Evolutionary conservation across 352 stramenopile species (phyloP).

Genomic region (Pythium myriotylum): DNA sequence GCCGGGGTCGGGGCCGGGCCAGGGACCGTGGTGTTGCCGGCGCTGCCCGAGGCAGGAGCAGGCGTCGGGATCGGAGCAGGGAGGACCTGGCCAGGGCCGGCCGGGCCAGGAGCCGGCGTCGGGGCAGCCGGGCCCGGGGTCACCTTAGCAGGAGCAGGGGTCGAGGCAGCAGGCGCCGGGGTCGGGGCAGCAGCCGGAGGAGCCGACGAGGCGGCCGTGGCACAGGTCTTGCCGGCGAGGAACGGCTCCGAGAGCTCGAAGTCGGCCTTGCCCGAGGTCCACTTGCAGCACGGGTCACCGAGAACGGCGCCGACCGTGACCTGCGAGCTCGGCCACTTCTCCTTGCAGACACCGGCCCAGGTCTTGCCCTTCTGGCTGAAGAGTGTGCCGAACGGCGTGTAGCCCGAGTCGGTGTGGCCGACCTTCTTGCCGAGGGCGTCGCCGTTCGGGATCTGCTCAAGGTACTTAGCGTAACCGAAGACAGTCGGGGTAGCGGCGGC

Average conservation of each 20-base stretch:
- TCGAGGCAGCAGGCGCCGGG: not conserved
- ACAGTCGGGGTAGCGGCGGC: constrained; percentile 74
- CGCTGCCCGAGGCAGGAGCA: constrained; percentile 2
- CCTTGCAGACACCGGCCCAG: constrained; percentile 6
- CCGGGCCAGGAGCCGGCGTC: constrained; percentile 3
- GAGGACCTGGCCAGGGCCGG: constrained; percentile 8
- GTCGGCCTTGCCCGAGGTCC: constrained; percentile 13
- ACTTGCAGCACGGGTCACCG: constrained; percentile 14
- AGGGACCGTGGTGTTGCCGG: not conserved
- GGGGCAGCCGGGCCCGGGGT: not conserved
- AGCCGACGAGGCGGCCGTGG: not conserved
- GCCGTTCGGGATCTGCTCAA: constrained; percentile 46
- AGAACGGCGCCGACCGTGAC: constrained; percentile 6
- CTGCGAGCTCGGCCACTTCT: not conserved
- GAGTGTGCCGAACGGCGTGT: constrained; percentile 37
- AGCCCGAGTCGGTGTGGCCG: constrained; percentile 36
- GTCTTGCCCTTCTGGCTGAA: constrained; percentile 29
- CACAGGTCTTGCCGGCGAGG: not conserved
- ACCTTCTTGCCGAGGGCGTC: constrained; percentile 34
- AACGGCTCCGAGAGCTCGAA: constrained; percentile 6
- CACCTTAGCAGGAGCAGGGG: not conserved
- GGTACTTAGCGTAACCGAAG: constrained; percentile 40
- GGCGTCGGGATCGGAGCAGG: not conserved
- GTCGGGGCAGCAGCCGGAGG: not conserved
- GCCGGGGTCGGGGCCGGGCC: constrained; percentile 8